Base-by-base conservation (phyloP, 495 filamentous ascomycete species). In the Hypoxylon trugodes region DNA sequence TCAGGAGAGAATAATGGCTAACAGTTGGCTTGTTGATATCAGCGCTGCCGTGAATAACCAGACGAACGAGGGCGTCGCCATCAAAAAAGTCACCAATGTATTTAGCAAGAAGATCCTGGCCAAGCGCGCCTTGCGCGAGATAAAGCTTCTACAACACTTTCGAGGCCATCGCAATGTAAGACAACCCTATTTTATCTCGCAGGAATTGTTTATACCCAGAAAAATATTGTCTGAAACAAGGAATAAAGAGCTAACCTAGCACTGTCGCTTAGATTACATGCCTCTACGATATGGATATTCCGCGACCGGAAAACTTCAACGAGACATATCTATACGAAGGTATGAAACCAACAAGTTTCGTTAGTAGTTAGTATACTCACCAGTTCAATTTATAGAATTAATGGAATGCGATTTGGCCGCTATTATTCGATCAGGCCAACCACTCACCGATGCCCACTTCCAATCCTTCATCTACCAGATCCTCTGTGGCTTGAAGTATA, bases 61-160 rank as follows among this genome's bases (percentile, higher is more conserved):
- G 73, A 96, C 91, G 10, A 88, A 87, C 69, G 95, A 98, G 73
- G 95, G 95, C n/a, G 93, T 98, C 51, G 95, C 95, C 57, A 92
- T 98, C 79, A 98, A 98, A 82, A 98, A 98, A 76, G 91, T 98
- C 71, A 98, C 95, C 77, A 98, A 98, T 89, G 96, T 98, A 59
- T 98, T 98, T 83, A 97, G 93, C 86, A 98, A 98, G 82, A 98
- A 98, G 87, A 98, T 98, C 66, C 81, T 98, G 58, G 95, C 95
- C 59, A 98, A 98, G 84, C 90, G 95, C 65, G 95, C 96, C 50
- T 77, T 98, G 80, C 86, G 96, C 75, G 95, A 98, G 79, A 97
- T 98, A 76, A 98, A 98, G 84, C 86, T 98, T 58, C 84, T 98
- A 57, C 96, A 97, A 80, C 95, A 98, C 73, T 98, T 98, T 83